Evolutionary conservation across 2,329 filamentous ascomycete species (phyloP).

Genomic region (Penicillium sp.): DNA sequence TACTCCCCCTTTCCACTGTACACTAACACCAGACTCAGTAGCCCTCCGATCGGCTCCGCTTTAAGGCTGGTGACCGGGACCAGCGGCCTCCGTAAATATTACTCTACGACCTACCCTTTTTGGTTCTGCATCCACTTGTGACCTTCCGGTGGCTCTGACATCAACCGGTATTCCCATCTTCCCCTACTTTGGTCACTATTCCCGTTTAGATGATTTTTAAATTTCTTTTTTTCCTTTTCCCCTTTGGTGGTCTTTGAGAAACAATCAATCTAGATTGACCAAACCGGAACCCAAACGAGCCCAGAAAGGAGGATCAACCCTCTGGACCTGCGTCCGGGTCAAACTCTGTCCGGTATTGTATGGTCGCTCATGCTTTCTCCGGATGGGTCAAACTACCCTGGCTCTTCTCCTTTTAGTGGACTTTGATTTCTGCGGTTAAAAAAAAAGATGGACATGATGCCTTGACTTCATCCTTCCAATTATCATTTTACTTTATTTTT

Average conservation of each 20-base stretch:
- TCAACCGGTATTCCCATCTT: slow-evolving; percentile 29
- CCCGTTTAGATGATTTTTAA: neutral
- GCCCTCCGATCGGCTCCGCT: slow-evolving; percentile 17
- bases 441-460: slow-evolving; percentile 27
- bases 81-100: slow-evolving; percentile 22
- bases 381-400: slow-evolving; percentile 29
- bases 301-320: slow-evolving; percentile 37
- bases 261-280: slow-evolving; percentile 23
- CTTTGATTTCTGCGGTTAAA: slow-evolving; percentile 25
- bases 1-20: slow-evolving; percentile 2
- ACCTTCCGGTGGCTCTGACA: slow-evolving; percentile 32
- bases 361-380: slow-evolving; percentile 21
- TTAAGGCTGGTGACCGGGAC: neutral
- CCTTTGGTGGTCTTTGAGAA: slow-evolving; percentile 4
- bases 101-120: slow-evolving; percentile 24
- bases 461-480: slow-evolving; percentile 32
- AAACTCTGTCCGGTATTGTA: slow-evolving; percentile 33
- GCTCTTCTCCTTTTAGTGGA: slow-evolving; percentile 20
- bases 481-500: slow-evolving; percentile 22
- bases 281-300: slow-evolving; percentile 23
- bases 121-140: slow-evolving; percentile 31
- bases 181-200: neutral
- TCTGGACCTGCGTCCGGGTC: slow-evolving; percentile 38
- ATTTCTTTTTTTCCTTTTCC: slow-evolving; percentile 10
- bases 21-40: slow-evolving; percentile 11